Base-by-base conservation (phyloP, 225 moss, liverwort and hornwort species). In the Neckera pumila region DNA sequence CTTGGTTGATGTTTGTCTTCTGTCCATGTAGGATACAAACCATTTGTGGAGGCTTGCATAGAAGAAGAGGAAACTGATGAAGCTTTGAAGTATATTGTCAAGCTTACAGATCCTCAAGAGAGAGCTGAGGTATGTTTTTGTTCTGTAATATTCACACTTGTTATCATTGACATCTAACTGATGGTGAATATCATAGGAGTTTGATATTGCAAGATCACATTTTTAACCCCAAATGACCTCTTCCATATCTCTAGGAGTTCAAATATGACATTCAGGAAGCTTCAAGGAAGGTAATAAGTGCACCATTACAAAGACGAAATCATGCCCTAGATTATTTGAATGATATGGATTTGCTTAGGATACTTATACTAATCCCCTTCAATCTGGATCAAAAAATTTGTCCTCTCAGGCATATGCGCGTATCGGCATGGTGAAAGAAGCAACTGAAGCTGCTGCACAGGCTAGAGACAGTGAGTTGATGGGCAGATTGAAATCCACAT, bases 21-120 rank as follows among this genome's bases (percentile, higher is more conserved):
- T 88, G 47, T 85, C 61, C n/a, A 69, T 88, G 84, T 82, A 91
- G 98, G 98, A 82, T 99, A 88, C 87, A 99, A 96, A 91, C 97
- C 99, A 53, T 97, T 99, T 89, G 99, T 99, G 83, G 99, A 99
- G 95, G 99, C 96, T 79, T 99, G 99, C 92, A 95, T 97, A 95
- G 95, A 92, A 88, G 97, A 97, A 91, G 99, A 95, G 83, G 99
- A 96, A 86, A 99, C 95, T 84, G 92, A 93, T 77, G 99, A 97
- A 94, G 97, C 97, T 51, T 87, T 99, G 90, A 99, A 99, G 92
- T 99, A 99, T 62, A 96, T 99, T 83, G 94, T 95, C 42, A 99
- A 97, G 93, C 94, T 97, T 75, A 95, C 99, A 64, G 97, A 97
- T 95, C 91, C 97, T 86, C 95, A 96, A 92, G 96, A 99, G 80